These are phyloP conservation scores for Barnettozyma siamensis DNA, from an alignment of 805 yeast species.

Conservation along the genomic window DNA sequence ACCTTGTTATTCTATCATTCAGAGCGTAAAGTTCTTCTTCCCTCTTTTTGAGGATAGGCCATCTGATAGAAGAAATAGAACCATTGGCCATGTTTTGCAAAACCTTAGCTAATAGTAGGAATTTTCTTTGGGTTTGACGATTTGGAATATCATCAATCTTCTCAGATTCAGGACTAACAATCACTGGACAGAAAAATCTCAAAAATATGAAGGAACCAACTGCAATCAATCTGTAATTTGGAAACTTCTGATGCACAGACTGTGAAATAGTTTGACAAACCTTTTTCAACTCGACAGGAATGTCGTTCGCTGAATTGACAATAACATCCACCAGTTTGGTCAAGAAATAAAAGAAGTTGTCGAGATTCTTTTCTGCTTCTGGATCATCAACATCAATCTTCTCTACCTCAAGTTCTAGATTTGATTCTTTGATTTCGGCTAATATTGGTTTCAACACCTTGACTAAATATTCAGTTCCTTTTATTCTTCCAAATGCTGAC, in stretches of 20 bases:
- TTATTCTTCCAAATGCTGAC: conserved; percentile 62
- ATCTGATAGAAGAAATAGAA: conserved; percentile 56
- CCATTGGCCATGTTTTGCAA: conserved; percentile 87
- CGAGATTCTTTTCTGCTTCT: conserved; percentile 35
- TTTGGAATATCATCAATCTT: conserved; percentile 34
- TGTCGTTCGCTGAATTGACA: conserved; percentile 42
- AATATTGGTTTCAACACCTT: conserved; percentile 51
- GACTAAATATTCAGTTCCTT: conserved; percentile 55
- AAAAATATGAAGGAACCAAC: conserved; percentile 85
- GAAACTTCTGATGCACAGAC: conserved; percentile 55
- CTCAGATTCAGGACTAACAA: conserved; percentile 73
- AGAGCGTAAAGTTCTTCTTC: conserved; percentile 36
- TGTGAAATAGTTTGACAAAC: conserved; percentile 62
- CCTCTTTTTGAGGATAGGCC: conserved; percentile 46
- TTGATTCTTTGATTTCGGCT: conserved; percentile 42
- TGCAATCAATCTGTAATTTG: conserved; percentile 60
- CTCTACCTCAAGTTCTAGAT: conserved; percentile 61
- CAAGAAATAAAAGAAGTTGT: conserved; percentile 51
- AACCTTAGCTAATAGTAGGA: conserved; percentile 75
- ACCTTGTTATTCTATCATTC: conserved; percentile 34
- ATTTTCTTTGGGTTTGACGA: conserved; percentile 48
- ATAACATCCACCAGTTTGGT: conserved; percentile 54
- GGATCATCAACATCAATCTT: conserved; percentile 35
- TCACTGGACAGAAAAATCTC: conserved; percentile 80
- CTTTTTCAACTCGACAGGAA: conserved; percentile 69